A percentile compares a stretch with the other conserved stretches of the same genome.
These are phyloP conservation scores for Apiotrichum gamsii DNA, from an alignment of 1,284 basidiomycete genomes.

Conservation along the genomic window DNA sequence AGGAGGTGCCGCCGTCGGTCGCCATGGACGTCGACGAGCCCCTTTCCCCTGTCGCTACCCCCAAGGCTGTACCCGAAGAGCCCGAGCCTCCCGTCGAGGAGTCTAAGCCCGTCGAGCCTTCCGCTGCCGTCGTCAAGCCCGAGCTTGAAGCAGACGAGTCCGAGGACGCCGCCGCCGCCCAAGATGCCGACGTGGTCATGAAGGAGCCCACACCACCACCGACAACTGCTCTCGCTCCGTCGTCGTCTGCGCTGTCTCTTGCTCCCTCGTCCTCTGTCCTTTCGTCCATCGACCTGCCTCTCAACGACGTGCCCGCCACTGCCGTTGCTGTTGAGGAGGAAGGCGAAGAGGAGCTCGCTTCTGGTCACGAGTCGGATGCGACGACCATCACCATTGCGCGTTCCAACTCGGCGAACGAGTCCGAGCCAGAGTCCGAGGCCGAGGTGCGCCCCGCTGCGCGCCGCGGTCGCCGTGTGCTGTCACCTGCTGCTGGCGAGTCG, in stretches of 20 bases:
- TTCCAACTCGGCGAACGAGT: constrained; percentile 16
- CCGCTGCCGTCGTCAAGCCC: background rate
- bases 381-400: constrained; percentile 32
- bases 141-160: background rate
- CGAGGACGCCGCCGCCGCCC: background rate
- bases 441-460: constrained; percentile 6
- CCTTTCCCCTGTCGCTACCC: background rate
- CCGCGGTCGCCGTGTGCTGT: constrained; percentile 10
- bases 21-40: constrained; percentile 4
- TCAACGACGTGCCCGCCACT: constrained; percentile 1
- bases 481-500: constrained; percentile 4
- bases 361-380: constrained; percentile 30
- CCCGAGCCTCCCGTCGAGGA: background rate
- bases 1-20: background rate
- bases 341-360: constrained; percentile 16
- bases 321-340: background rate
- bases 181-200: constrained; percentile 1
- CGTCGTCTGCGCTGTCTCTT: background rate
- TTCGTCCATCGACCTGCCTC: constrained; percentile 7
- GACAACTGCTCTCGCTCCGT: background rate
- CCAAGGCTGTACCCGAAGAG: background rate
- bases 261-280: constrained; percentile 9
- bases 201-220: background rate
- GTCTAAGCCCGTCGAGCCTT: background rate
- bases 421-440: constrained; percentile 4